Percentiles rank a stretch among this genome's conserved stretches.
These are phyloP conservation scores for Mycena albidolilacea DNA, from an alignment of 768 basidiomycete genomes.

Conservation along the genomic window DNA sequence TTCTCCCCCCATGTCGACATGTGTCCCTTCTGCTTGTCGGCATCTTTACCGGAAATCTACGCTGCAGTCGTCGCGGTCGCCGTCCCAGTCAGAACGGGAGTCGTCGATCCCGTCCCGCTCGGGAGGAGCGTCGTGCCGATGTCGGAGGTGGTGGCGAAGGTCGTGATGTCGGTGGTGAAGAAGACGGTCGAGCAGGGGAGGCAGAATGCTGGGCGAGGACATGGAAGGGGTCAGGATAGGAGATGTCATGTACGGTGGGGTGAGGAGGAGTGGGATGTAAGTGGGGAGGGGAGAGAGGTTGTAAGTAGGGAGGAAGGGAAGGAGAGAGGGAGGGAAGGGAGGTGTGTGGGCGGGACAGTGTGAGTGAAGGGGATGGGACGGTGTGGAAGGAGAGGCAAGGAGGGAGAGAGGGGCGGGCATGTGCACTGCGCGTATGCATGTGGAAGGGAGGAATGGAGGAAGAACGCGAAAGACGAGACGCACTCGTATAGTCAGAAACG, in stretches of 20 bases:
- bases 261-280: no score
- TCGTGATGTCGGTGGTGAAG: neutral
- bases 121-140: no score
- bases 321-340: no score
- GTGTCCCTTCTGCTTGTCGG: neutral
- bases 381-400: no score
- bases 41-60: neutral
- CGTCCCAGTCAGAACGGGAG: neutral
- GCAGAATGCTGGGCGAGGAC: conserved; percentile 14
- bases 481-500: conserved; percentile 27
- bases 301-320: no score
- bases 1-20: neutral
- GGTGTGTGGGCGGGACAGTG: no score
- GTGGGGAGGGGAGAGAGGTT: no score
- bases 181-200: conserved; percentile 26
- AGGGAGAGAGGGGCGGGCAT: no score
- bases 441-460: no score
- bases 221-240: neutral
- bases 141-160: neutral
- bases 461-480: neutral
- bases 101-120: no score
- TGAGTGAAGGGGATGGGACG: no score
- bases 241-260: neutral
- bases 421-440: no score
- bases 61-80: conserved; percentile 1